phyloP scores from a whole-genome alignment of 192 early-diverging fungal genomes.

The Umbelopsis ramanniana region DNA sequence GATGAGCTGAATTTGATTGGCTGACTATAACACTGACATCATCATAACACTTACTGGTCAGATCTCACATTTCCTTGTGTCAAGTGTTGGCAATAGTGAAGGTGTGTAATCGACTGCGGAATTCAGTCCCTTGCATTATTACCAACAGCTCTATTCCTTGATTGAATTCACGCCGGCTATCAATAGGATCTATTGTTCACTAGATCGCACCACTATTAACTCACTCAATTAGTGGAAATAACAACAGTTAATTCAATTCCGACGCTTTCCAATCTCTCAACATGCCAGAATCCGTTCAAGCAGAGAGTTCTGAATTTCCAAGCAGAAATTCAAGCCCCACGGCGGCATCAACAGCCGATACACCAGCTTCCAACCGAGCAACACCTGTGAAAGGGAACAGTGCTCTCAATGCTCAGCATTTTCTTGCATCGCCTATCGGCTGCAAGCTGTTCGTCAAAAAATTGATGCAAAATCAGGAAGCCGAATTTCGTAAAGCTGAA shows the following conservation, averaged over 20 bases:
- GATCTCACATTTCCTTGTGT: too few species aligned
- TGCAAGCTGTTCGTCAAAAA: slow-evolving; percentile 44
- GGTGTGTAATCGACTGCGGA: too few species aligned
- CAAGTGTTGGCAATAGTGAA: too few species aligned
- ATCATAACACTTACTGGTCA: background rate
- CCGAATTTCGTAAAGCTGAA: slow-evolving; percentile 82
- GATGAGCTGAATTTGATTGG: background rate
- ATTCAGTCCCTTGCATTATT: too few species aligned
- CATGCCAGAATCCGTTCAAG: slow-evolving; percentile 17
- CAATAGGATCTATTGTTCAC: too few species aligned
- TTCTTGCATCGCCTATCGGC: slow-evolving; percentile 25
- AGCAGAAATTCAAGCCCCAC: slow-evolving; percentile 9
- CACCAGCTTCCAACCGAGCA: background rate
- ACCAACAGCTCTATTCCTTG: too few species aligned
- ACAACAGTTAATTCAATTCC: background rate
- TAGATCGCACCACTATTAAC: too few species aligned
- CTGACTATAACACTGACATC: background rate
- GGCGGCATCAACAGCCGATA: background rate
- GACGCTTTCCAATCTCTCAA: background rate
- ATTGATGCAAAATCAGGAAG: slow-evolving; percentile 22
- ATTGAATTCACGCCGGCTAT: too few species aligned
- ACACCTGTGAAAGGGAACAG: background rate
- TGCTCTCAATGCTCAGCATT: slow-evolving; percentile 1
- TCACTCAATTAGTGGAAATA: too few species aligned
- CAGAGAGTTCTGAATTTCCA: slow-evolving; percentile 16